Evolutionary conservation across 2,329 filamentous ascomycete genomes (phyloP).

Genomic region (Dothideomycetes sp.): DNA sequence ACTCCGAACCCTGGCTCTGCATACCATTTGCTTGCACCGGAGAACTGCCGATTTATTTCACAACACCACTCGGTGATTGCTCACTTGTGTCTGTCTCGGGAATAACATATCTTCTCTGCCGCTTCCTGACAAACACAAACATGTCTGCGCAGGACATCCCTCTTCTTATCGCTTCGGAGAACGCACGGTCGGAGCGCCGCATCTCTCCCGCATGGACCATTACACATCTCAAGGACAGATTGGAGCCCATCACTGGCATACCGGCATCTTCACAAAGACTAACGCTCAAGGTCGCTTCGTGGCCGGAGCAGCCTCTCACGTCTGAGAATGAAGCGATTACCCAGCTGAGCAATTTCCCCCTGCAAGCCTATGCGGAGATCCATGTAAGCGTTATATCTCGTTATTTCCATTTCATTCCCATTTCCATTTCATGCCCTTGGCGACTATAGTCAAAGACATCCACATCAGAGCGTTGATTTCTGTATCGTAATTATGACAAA

Average conservation of each 20-base stretch:
- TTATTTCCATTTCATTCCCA: slow-evolving; percentile 3
- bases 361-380: slow-evolving; percentile 67
- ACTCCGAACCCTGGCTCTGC: too few relatives aligned
- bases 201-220: slow-evolving; percentile 90
- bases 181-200: slow-evolving; percentile 74
- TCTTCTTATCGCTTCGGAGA: slow-evolving; percentile 63
- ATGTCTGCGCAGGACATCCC: slow-evolving; percentile 57
- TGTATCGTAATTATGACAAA: too few relatives aligned
- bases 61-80: too few relatives aligned
- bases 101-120: too few relatives aligned
- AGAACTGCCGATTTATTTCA: too few relatives aligned
- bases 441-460: neutral
- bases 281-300: slow-evolving; percentile 54
- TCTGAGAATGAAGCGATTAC: slow-evolving; percentile 63
- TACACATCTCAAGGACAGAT: slow-evolving; percentile 68
- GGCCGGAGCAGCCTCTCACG: slow-evolving; percentile 53
- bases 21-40: too few relatives aligned
- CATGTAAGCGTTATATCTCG: slow-evolving; percentile 49
- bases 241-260: slow-evolving; percentile 88
- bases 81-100: too few relatives aligned
- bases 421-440: slow-evolving; percentile 9
- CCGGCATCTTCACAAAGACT: slow-evolving; percentile 71
- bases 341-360: slow-evolving; percentile 51
- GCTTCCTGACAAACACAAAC: neutral
- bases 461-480: too few relatives aligned